Evolutionary conservation across 768 basidiomycete genomes (phyloP).

Genomic region (Termitomyces sp.): DNA sequence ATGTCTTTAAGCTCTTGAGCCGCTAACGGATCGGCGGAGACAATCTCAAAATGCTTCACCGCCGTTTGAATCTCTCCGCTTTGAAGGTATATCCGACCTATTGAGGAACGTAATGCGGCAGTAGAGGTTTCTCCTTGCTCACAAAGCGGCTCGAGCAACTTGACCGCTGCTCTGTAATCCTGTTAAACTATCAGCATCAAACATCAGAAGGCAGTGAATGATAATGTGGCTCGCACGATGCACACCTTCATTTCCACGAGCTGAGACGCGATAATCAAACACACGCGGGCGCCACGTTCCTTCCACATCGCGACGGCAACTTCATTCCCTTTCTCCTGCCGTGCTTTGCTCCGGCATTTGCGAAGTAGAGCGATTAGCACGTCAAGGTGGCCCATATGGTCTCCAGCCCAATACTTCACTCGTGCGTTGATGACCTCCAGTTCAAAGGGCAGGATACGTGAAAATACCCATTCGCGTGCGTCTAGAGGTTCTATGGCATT

Average conservation of each 20-base stretch:
- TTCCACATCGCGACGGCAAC: conserved; percentile 68
- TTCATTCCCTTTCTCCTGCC: conserved; percentile 35
- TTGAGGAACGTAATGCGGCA: conserved; percentile 60
- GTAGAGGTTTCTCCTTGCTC: conserved; percentile 37
- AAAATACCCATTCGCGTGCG: conserved; percentile 57
- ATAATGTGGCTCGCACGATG: background rate
- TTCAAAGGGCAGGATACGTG: conserved; percentile 56
- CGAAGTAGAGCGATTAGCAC: conserved; percentile 59
- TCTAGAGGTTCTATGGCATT: conserved; percentile 51
- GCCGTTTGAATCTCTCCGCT: conserved; percentile 63
- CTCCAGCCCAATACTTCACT: conserved; percentile 78
- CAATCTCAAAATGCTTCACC: conserved; percentile 51
- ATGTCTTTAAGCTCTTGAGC: conserved; percentile 47
- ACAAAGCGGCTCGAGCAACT: conserved; percentile 67
- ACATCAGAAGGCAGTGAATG: background rate
- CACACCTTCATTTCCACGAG: conserved; percentile 81
- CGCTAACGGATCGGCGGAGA: conserved; percentile 41
- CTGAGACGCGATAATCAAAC: conserved; percentile 77
- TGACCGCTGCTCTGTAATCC: conserved; percentile 70
- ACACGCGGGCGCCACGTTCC: conserved; percentile 74
- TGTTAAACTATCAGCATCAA: conserved; percentile 21
- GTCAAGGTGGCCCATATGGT: conserved; percentile 78
- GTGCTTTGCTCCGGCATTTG: conserved; percentile 55
- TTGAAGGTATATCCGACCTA: conserved; percentile 75
- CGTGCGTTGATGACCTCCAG: conserved; percentile 71